Evolutionary conservation across 2,329 filamentous ascomycete genomes (phyloP), one percentile per base, ranked within the genome.

Genomic region (Hymenoscyphus scutula): DNA sequence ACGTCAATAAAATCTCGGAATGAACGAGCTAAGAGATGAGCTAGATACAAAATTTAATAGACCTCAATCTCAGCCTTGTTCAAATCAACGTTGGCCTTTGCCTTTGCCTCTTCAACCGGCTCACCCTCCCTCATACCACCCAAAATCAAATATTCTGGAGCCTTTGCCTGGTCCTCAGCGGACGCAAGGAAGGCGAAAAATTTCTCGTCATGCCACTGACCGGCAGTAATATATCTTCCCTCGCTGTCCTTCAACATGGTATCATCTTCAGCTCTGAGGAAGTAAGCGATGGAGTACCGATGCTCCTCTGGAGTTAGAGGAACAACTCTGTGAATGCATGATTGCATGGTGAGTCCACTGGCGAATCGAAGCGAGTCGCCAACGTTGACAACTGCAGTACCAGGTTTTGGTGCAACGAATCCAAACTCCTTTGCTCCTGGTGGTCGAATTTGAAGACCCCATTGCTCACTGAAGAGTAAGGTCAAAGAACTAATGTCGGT

Each of bases 271-370:
- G 82, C 80, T 38, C 82, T 77, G 58, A 85, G 76, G 76, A 85
- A 85, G 73, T 85, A 85, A 15, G 83, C 82, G 65, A 85, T 82
- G 10, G 80, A 83, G 77, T 84, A 85, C 62, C 83, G 80, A 74
- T 84, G 80, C 80, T 84, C 80, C 48, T 29, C 71, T 68, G 25
- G 78, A 76, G 82, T 72, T 64, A 80, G 79, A 0, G 82, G 82
- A 23, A 85, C 81, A 30, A 85, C 82, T 62, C 82, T 77, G 76
- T 85, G 83, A 71, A 85, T 82, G 76, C 81, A 83, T 41, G 80
- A 82, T 73, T 82, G 79, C 74, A 85, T 78, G 62, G 77, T 81
- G 73, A 80, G 79, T 53, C 78, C 80, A 62, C 77, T 80, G 2
- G 81, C 79, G 68, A 85, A 85, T 53, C 82, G 79, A 65, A 86